These are phyloP conservation scores for Rhodotorula paludigena DNA, from an alignment of 768 basidiomycete species.

Conservation along the genomic window DNA sequence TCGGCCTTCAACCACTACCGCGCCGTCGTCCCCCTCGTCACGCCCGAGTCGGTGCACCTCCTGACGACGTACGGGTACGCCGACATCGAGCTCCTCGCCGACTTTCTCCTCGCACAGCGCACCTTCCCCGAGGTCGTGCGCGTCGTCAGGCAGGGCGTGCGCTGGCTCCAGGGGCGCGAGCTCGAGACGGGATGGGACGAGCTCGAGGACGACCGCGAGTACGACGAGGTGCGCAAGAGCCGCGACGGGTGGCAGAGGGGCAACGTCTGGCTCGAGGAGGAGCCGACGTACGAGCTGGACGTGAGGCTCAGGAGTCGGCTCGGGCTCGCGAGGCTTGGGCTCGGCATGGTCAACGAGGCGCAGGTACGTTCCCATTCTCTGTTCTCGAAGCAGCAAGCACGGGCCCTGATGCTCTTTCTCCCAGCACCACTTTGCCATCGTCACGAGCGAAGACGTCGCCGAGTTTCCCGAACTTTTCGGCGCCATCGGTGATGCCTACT, in stretches of 20 bases:
- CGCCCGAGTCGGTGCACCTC: slow-evolving; percentile 47
- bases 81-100: slow-evolving; percentile 77
- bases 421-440: slow-evolving; percentile 70
- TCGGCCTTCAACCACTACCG: slow-evolving; percentile 69
- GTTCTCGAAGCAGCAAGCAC: not conserved
- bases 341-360: slow-evolving; percentile 74
- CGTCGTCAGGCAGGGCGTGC: slow-evolving; percentile 65
- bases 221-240: slow-evolving; percentile 51
- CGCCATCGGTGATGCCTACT: slow-evolving; percentile 81
- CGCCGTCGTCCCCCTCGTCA: slow-evolving; percentile 50
- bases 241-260: slow-evolving; percentile 49
- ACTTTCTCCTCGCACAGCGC: slow-evolving; percentile 68
- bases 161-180: slow-evolving; percentile 87
- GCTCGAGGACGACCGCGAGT: slow-evolving; percentile 84
- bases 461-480: slow-evolving; percentile 73
- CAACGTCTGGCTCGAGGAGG: slow-evolving; percentile 44
- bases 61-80: slow-evolving; percentile 52
- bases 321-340: slow-evolving; percentile 72
- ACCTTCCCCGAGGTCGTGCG: slow-evolving; percentile 65
- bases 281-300: slow-evolving; percentile 56
- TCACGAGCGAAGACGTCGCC: slow-evolving; percentile 65
- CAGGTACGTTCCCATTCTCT: slow-evolving; percentile 54
- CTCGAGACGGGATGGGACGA: slow-evolving; percentile 73
- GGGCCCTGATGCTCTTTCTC: not conserved
- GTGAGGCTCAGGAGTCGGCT: slow-evolving; percentile 75